phyloP scores from a whole-genome alignment of 768 basidiomycete species.

The Lactarius akahatsu region DNA sequence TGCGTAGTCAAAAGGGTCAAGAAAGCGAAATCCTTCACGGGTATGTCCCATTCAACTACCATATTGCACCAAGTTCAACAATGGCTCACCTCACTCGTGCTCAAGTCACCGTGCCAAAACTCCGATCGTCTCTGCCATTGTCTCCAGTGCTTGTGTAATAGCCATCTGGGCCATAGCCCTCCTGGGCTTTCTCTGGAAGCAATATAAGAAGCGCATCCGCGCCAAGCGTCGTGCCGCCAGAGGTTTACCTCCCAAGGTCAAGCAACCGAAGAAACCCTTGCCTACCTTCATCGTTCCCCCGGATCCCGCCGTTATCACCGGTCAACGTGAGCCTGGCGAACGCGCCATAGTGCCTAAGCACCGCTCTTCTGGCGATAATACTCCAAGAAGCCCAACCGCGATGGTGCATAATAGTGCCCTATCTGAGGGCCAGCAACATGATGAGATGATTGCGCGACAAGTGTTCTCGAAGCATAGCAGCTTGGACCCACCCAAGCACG shows the following conservation, averaged over 20 bases:
- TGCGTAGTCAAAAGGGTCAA: not conserved
- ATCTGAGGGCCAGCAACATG: not conserved
- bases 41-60: slow-evolving; percentile 11
- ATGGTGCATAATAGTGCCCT: slow-evolving; percentile 16
- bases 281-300: slow-evolving; percentile 29
- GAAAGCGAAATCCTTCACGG: slow-evolving; percentile 18
- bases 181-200: slow-evolving; percentile 21
- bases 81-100: not conserved
- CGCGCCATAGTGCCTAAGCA: slow-evolving; percentile 20
- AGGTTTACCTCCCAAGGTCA: slow-evolving; percentile 22
- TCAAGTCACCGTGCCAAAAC: slow-evolving; percentile 27
- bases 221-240: slow-evolving; percentile 20
- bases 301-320: slow-evolving; percentile 27
- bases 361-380: slow-evolving; percentile 1
- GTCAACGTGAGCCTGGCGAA: slow-evolving; percentile 24
- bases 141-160: slow-evolving; percentile 15
- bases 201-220: slow-evolving; percentile 23
- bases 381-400: not conserved
- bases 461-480: slow-evolving; percentile 23
- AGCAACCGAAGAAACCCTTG: slow-evolving; percentile 16
- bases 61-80: not conserved
- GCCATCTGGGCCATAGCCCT: slow-evolving; percentile 23
- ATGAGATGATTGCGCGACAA: slow-evolving; percentile 21
- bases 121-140: slow-evolving; percentile 25
- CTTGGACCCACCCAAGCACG: slow-evolving; percentile 16